Evolutionary conservation across 2,329 filamentous ascomycete species (phyloP).

Genomic region (Colletotrichum gigasporum): DNA sequence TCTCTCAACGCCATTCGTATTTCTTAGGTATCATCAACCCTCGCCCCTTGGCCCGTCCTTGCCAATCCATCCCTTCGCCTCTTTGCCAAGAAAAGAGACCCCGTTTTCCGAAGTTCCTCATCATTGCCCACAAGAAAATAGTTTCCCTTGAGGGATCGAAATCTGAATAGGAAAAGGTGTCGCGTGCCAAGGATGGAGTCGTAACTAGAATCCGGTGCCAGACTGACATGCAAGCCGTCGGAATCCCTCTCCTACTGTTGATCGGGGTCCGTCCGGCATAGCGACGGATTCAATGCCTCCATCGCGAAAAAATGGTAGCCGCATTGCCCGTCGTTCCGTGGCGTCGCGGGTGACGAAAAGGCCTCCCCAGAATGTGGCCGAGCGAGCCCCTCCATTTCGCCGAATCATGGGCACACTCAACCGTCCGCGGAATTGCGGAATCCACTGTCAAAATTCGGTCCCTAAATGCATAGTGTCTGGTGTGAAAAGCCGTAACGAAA

Average conservation of each 20-base stretch:
- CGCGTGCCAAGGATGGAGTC: neutral
- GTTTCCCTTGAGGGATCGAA: neutral
- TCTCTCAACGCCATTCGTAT: constrained; percentile 28
- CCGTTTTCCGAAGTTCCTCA: constrained; percentile 6
- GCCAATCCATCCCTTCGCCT: constrained; percentile 14
- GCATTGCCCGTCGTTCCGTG: neutral
- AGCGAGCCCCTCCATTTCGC: constrained; percentile 3
- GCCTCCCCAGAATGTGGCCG: neutral
- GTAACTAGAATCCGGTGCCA: neutral
- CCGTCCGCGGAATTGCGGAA: constrained; percentile 25
- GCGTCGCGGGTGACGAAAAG: too few species aligned
- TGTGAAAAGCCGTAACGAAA: constrained; percentile 21
- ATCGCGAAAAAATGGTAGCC: neutral
- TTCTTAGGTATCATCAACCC: too few species aligned
- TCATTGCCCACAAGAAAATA: constrained; percentile 1
- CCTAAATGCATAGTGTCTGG: too few species aligned
- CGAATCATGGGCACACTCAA: constrained; percentile 8
- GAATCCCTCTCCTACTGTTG: too few species aligned
- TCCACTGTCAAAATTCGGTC: constrained; percentile 22
- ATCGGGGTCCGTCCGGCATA: too few species aligned
- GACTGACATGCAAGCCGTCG: neutral
- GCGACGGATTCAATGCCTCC: too few species aligned
- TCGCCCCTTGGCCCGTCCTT: constrained; percentile 15
- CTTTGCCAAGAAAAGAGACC: constrained; percentile 16
- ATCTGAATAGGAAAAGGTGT: constrained; percentile 10